These are phyloP conservation scores for Pichia sp. DNA, from an alignment of 1,139 yeast genomes.

Conservation along the genomic window DNA sequence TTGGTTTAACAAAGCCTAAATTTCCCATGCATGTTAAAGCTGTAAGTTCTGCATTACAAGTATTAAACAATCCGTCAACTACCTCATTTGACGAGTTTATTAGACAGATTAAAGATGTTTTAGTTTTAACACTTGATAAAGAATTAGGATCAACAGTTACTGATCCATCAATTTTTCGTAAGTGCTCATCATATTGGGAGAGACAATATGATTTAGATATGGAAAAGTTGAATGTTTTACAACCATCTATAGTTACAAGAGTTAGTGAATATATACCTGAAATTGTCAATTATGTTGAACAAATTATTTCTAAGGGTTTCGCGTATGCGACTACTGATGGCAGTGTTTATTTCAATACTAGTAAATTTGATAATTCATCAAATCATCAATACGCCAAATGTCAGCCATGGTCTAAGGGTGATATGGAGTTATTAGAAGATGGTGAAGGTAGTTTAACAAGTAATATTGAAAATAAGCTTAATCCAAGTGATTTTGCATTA, in stretches of 20 bases:
- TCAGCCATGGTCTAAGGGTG: constrained; percentile 97
- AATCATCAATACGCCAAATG: constrained; percentile 86
- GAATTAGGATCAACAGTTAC: constrained; percentile 69
- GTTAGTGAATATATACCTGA: constrained; percentile 97
- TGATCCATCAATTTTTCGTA: constrained; percentile 77
- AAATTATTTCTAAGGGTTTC: constrained; percentile 69
- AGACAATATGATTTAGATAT: constrained; percentile 76
- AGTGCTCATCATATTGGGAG: constrained; percentile 89
- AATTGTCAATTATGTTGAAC: constrained; percentile 69
- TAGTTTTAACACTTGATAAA: constrained; percentile 66
- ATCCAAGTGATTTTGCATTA: constrained; percentile 83
- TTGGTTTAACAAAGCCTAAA: constrained; percentile 61
- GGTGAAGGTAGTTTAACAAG: constrained; percentile 87
- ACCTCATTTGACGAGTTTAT: constrained; percentile 38
- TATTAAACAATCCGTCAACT: constrained; percentile 28
- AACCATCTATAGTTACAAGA: constrained; percentile 82
- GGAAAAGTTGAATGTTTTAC: constrained; percentile 74
- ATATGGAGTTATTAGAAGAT: constrained; percentile 76
- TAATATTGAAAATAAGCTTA: constrained; percentile 47
- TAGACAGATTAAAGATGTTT: constrained; percentile 54
- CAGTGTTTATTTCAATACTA: constrained; percentile 91
- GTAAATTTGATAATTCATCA: constrained; percentile 63
- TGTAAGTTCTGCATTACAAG: constrained; percentile 45
- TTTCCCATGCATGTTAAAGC: constrained; percentile 80
- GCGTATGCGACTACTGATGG: constrained; percentile 83